Conservation (phyloP, 176 grass and related monocot species). For the Oryza australiensis region DNA sequence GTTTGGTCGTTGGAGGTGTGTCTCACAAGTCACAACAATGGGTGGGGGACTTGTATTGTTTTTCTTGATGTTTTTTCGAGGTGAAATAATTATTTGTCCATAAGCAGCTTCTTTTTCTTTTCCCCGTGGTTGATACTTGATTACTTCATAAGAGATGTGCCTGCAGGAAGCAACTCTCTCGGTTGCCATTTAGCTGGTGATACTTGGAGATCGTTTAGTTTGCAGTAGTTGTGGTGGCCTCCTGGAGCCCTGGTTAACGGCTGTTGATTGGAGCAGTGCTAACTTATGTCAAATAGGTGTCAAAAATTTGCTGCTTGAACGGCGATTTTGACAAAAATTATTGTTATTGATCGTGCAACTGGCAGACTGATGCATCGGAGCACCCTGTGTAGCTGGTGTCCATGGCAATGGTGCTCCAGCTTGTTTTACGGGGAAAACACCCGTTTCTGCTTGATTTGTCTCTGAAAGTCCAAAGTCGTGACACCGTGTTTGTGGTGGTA, state of each 20-base stretch:
- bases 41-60: conserved; percentile 28
- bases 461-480: too few species aligned
- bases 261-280: neutral
- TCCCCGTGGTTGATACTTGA: neutral
- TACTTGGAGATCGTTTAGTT: neutral
- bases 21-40: conserved; percentile 30
- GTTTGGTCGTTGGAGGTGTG: conserved; percentile 42
- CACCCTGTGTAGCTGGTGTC: too few species aligned
- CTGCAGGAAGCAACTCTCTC: neutral
- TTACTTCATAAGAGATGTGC: neutral
- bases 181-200: neutral
- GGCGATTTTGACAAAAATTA: too few species aligned
- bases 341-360: too few species aligned
- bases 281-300: neutral
- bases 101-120: neutral
- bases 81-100: conserved; percentile 41
- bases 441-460: too few species aligned
- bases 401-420: too few species aligned
- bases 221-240: neutral
- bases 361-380: too few species aligned
- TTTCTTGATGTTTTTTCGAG: conserved; percentile 11
- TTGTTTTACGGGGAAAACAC: too few species aligned
- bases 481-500: too few species aligned
- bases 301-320: too few species aligned
- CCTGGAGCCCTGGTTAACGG: too few species aligned